These are phyloP conservation scores for Tetrapisispora taiwanensis DNA, from an alignment of 805 yeast genomes.

Conservation along the genomic window DNA sequence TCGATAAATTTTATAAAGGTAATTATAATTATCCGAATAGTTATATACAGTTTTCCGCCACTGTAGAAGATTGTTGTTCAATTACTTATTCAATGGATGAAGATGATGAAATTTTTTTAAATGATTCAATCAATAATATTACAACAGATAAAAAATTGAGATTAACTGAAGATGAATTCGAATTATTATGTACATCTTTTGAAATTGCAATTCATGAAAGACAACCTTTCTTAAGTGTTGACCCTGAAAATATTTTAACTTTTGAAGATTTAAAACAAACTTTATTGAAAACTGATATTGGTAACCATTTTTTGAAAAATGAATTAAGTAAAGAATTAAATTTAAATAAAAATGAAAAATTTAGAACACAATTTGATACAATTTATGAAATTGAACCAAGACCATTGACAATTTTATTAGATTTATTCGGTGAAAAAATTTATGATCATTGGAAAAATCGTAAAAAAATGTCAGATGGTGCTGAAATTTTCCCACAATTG, in stretches of 20 bases:
- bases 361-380: constrained; percentile 45
- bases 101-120: constrained; percentile 61
- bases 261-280: constrained; percentile 57
- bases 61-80: constrained; percentile 91
- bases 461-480: constrained; percentile 57
- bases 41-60: constrained; percentile 82
- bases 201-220: constrained; percentile 67
- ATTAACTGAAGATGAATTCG: constrained; percentile 80
- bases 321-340: constrained; percentile 46
- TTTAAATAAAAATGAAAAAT: constrained; percentile 34
- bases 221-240: constrained; percentile 83
- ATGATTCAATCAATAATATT: constrained; percentile 31
- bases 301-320: constrained; percentile 45
- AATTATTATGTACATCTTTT: constrained; percentile 58
- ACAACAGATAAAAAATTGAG: constrained; percentile 10
- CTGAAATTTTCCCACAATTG: constrained; percentile 59
- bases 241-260: constrained; percentile 63
- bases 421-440: constrained; percentile 51
- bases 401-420: constrained; percentile 39
- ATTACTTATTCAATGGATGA: constrained; percentile 86
- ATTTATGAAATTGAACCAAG: constrained; percentile 32
- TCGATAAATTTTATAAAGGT: constrained; percentile 57
- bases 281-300: constrained; percentile 33
- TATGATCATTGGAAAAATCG: constrained; percentile 78
- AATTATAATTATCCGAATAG: constrained; percentile 61